Base-by-base conservation (phyloP, 2,329 filamentous ascomycete genomes). In the Boeremia lycopersici region DNA sequence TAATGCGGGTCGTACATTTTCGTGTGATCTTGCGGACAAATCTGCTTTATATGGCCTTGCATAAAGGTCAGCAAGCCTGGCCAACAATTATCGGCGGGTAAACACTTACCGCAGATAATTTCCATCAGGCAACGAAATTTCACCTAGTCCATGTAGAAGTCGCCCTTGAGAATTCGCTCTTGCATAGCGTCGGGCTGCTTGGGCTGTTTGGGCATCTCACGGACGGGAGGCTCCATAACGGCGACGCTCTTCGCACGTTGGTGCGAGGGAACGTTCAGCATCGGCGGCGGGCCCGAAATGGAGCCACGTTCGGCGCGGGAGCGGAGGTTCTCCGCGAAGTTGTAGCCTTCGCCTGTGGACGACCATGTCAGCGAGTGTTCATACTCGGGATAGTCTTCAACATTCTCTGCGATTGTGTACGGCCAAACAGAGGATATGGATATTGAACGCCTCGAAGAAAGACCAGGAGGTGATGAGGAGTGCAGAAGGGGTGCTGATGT, bases 251-350 rank as follows among this genome's bases (percentile, higher is more conserved):
- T 89, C 70, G 87, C 82, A 53, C 89, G 84, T 63, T 89, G 84
- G 71, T 91, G 88, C 4, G 56, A 50, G 6, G 47, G 41, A 25
- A 47, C 52, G 38, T 53, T 52, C 38, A 63, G 23, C 36, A 62
- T 57, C 1, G 64, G 59, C 17, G 66, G 56, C 31, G 68, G 69
- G 51, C 81, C 82, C 65, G 86, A 83, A 41, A 82, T 82, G 40
- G 85, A 79, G 38, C 74, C 73, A 77, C 91, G 93, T 80, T 96
- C 91, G 68, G 93, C 93, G 74, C 93, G 89, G 70, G 88, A 89
- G 77, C 92, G 91, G 82, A 97, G 86, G 81, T 96, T 93, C 81
- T 97, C 93, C 73, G 91, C 91, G 89, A 93, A 96, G 79, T 96
- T 96, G 84, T 96, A 96, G 76, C 90, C 91, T 83, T 95, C 91